Evolutionary conservation across 106 monocot species (phyloP).

Genomic region (Xerophyta viscosa): DNA sequence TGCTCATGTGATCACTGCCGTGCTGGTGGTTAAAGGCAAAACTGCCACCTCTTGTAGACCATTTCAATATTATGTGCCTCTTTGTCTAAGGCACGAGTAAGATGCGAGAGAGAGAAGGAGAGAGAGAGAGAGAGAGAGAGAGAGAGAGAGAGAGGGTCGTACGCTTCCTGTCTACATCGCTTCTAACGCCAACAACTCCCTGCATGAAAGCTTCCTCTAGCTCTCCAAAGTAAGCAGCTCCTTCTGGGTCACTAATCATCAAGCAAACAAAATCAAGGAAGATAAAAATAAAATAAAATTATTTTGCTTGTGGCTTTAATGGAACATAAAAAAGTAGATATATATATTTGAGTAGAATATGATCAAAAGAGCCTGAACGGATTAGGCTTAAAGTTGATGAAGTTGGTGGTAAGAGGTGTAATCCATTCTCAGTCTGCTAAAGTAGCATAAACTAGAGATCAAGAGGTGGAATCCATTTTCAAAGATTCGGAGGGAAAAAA

Average conservation of each 20-base stretch:
- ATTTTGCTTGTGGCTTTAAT: background rate
- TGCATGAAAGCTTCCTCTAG: slow-evolving; percentile 92
- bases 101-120: background rate
- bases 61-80: background rate
- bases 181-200: slow-evolving; percentile 48
- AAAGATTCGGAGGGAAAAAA: too few relatives aligned
- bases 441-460: background rate
- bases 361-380: slow-evolving; percentile 11
- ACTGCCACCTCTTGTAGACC: slow-evolving; percentile 3
- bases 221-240: slow-evolving; percentile 72
- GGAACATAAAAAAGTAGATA: background rate
- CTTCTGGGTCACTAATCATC: slow-evolving; percentile 54
- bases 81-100: background rate
- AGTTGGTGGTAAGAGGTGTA: slow-evolving; percentile 28
- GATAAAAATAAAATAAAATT: background rate
- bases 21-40: slow-evolving; percentile 4
- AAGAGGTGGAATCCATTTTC: slow-evolving; percentile 2
- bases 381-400: slow-evolving; percentile 12
- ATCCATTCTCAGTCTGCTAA: slow-evolving; percentile 12
- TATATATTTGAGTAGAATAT: background rate
- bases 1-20: background rate
- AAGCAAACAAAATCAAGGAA: background rate
- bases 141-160: slow-evolving; percentile 18
- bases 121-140: slow-evolving; percentile 6
- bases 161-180: slow-evolving; percentile 38